Evolutionary conservation across 192 early-diverging fungal species (phyloP), one percentile per base, ranked within the genome.

Genomic region (Funneliformis mosseae): DNA sequence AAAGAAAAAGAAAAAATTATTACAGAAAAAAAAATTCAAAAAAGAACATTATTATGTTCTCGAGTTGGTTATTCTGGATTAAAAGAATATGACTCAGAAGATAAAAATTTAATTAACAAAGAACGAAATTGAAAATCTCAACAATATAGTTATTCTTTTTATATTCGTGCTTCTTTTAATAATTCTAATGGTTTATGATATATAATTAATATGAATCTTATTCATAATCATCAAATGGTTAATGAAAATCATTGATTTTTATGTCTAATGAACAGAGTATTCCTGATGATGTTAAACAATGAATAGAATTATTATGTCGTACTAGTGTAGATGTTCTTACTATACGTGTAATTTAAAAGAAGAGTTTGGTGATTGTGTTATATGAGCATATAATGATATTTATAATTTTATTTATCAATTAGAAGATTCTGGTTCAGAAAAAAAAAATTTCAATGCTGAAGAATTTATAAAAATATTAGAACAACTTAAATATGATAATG

Each of bases 321-420:
- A n/a, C n/a, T 64, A 25, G 62, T 64, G 9, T 64, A 64, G 8
- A 64, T 64, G 69, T 71, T 71, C 14, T 14, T n/a, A 42, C 39
- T 39, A 71, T 71, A 1, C 27, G 38, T 71, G 4, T 41, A 71
- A 46, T 42, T 46, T 71, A 42, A 46, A 42, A 42, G 4, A 42
- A 71, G 45, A 71, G 38, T 71, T 71, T 71, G 45, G 6, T 71
- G 43, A 39, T 46, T n/a, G 23, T n/a, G 69, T 71, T 71, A 71
- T 25, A 42, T 71, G 41, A 38, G 38, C 43, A n/a, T 71, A 71
- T 71, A 71, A 71, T 25, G 41, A 71, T n/a, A 42, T 71, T 45
- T 71, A 42, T 46, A 71, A 71, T 46, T 71, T 71, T 41, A 45
- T 71, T 45, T 46, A 71, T 71, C 39, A 71, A 45, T 46, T 16